These are phyloP conservation scores for Porphyrellus cyaneotinctus DNA, from an alignment of 768 basidiomycete species.

Conservation along the genomic window DNA sequence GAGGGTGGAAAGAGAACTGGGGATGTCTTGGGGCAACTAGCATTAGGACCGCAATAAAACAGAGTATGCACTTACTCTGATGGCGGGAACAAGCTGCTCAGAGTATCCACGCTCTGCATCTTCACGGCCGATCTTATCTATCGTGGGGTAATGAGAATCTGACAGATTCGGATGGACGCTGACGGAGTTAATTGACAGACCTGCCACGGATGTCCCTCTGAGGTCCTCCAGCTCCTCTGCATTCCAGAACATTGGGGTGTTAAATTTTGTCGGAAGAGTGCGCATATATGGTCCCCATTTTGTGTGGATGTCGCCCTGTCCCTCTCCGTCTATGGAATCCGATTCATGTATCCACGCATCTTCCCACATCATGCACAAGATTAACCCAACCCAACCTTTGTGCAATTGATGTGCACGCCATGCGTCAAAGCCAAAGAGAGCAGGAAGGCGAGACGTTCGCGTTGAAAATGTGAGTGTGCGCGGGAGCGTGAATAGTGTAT, in stretches of 20 bases:
- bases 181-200: conserved; percentile 42
- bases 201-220: conserved; percentile 80
- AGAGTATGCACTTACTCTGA: conserved; percentile 47
- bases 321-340: conserved; percentile 40
- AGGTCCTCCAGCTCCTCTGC: conserved; percentile 69
- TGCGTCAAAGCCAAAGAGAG: conserved; percentile 50
- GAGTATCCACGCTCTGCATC: conserved; percentile 75
- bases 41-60: not conserved
- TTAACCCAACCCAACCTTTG: conserved; percentile 81
- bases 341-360: conserved; percentile 55
- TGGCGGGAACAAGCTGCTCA: conserved; percentile 62
- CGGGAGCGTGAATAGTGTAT: conserved; percentile 80
- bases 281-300: conserved; percentile 27
- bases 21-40: conserved; percentile 45
- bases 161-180: not conserved
- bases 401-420: conserved; percentile 64
- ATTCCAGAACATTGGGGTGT: conserved; percentile 95
- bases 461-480: conserved; percentile 73
- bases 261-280: conserved; percentile 65
- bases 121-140: conserved; percentile 79
- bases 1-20: conserved; percentile 66
- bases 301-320: not conserved
- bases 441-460: conserved; percentile 64
- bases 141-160: not conserved
- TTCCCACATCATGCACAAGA: conserved; percentile 97